phyloP scores from a whole-genome alignment of 1,284 basidiomycete species.

The Tetrapyrgos nigripes region DNA sequence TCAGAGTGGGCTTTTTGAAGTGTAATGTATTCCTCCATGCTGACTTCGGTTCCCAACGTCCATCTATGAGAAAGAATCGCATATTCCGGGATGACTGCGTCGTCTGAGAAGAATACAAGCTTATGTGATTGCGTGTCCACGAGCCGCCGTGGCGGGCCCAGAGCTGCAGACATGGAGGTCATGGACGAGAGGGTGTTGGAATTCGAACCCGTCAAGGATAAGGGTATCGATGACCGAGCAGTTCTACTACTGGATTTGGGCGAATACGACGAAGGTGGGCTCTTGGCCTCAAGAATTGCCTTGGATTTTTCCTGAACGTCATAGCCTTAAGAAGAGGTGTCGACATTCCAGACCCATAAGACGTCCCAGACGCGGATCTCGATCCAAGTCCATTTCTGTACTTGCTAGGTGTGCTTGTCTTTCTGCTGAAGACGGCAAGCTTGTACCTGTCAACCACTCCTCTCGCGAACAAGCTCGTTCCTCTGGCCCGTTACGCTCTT shows the following conservation, averaged over 20 bases:
- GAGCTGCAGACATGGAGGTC: not conserved
- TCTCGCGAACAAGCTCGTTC: conserved; percentile 79
- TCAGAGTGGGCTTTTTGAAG: too few species aligned
- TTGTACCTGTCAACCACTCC: conserved; percentile 84
- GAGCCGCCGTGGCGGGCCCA: too few species aligned
- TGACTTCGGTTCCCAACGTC: too few species aligned
- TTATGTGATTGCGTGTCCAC: too few species aligned
- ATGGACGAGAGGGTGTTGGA: not conserved
- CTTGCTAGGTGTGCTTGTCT: conserved; percentile 63
- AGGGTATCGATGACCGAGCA: not conserved
- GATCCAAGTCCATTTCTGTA: conserved; percentile 46
- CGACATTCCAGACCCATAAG: conserved; percentile 55
- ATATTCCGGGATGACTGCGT: too few species aligned
- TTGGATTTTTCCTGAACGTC: conserved; percentile 74
- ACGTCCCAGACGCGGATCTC: conserved; percentile 63
- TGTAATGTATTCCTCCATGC: too few species aligned
- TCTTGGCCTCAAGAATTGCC: conserved; percentile 72
- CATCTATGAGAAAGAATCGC: too few species aligned
- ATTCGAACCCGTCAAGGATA: not conserved
- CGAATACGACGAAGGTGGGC: conserved; percentile 62
- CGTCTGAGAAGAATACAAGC: too few species aligned
- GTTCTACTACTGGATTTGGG: conserved; percentile 48
- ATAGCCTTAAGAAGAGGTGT: conserved; percentile 49
- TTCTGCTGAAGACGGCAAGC: conserved; percentile 78
- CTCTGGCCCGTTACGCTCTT: conserved; percentile 82